Evolutionary conservation across 148 eudicot genomes (phyloP).

Genomic region (Vaccinium corymbosum): DNA sequence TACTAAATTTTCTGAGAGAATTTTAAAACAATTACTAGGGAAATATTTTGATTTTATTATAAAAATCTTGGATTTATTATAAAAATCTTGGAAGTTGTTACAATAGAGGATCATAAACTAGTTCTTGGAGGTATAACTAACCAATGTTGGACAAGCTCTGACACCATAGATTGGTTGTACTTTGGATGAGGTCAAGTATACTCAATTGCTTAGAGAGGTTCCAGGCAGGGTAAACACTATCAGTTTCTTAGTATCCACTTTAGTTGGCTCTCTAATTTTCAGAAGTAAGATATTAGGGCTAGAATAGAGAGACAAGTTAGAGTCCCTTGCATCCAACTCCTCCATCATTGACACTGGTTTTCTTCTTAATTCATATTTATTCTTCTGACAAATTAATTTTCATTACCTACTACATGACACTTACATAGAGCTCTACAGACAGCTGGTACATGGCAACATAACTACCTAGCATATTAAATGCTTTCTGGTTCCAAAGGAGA

Average conservation of each 20-base stretch:
- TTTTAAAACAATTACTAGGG: neutral
- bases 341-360: neutral
- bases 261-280: neutral
- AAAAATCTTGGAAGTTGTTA: neutral
- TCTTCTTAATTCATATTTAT: neutral
- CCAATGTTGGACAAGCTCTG: neutral
- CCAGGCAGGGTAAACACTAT: neutral
- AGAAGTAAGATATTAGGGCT: neutral
- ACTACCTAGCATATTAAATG: neutral
- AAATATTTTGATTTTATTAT: neutral
- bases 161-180: neutral
- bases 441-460: neutral
- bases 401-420: neutral
- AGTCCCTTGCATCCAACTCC: neutral
- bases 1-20: neutral
- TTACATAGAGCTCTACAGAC: neutral
- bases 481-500: neutral
- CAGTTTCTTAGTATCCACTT: neutral
- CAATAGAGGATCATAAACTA: neutral
- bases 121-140: neutral
- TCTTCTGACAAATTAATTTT: neutral
- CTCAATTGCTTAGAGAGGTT: neutral
- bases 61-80: neutral
- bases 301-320: neutral
- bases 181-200: neutral